Conservation (phyloP, 176 grass and related monocot species). For the Aechmea fasciata region DNA sequence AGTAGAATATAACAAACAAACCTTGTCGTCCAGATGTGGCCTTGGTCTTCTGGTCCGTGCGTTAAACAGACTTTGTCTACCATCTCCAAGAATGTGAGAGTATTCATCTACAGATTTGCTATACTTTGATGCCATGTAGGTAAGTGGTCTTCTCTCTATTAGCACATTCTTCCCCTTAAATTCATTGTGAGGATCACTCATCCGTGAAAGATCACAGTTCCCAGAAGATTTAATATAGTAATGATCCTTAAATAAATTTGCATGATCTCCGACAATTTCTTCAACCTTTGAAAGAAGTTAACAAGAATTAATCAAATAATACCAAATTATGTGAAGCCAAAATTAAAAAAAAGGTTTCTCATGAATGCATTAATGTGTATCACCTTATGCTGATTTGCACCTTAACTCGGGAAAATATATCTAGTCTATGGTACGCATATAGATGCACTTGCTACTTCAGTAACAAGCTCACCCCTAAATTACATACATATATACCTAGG, state of each 20-base stretch:
- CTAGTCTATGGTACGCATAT: too few relatives aligned
- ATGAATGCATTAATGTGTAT: not conserved
- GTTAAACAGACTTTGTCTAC: constrained; percentile 56
- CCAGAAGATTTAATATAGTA: constrained; percentile 94
- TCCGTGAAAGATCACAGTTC: constrained; percentile 82
- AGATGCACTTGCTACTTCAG: too few relatives aligned
- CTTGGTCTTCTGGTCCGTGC: constrained; percentile 54
- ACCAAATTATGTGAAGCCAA: not conserved
- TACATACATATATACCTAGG: too few relatives aligned
- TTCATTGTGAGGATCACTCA: constrained; percentile 87
- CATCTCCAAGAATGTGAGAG: constrained; percentile 50
- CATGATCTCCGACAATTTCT: constrained; percentile 61
- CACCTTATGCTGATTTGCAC: too few relatives aligned
- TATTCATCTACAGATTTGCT: constrained; percentile 74
- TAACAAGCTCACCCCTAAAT: too few relatives aligned
- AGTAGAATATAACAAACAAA: constrained; percentile 5
- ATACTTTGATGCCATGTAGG: constrained; percentile 50
- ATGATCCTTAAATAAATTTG: constrained; percentile 80
- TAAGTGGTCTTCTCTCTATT: constrained; percentile 62
- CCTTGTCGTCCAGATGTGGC: constrained; percentile 96
- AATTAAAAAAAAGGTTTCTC: not conserved
- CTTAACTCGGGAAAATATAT: too few relatives aligned
- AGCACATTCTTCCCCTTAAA: constrained; percentile 82
- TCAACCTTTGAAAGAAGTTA: constrained; percentile 42
- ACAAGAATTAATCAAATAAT: not conserved